Percentiles rank a stretch among this genome's conserved stretches.
Conservation (phyloP, 306 rosid genomes). For the Vigna hirtella region DNA sequence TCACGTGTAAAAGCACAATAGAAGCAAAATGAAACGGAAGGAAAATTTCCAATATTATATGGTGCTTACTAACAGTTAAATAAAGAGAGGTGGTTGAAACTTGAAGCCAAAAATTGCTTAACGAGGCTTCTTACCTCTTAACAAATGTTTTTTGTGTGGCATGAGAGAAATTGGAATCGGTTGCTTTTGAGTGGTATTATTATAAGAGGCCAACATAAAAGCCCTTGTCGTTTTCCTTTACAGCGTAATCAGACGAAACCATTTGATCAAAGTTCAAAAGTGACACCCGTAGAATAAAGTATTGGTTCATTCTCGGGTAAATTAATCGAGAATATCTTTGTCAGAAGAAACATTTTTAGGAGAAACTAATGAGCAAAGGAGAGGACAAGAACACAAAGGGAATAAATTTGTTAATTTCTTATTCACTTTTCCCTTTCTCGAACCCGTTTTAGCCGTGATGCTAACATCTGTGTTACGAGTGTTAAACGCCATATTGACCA, state of each 20-base stretch:
- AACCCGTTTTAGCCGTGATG: constrained; percentile 38
- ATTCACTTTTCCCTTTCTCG: constrained; percentile 39
- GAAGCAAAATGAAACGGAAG: background rate
- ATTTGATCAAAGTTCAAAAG: constrained; percentile 43
- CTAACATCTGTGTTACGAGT: constrained; percentile 35
- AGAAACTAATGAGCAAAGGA: constrained; percentile 17
- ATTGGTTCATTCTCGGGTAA: constrained; percentile 43
- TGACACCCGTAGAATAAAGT: constrained; percentile 15
- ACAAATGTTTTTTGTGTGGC: constrained; percentile 39
- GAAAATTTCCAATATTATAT: background rate
- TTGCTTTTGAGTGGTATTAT: background rate
- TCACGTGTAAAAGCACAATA: background rate
- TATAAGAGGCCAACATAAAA: constrained; percentile 19
- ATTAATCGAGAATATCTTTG: constrained; percentile 44
- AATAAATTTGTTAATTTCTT: constrained; percentile 31
- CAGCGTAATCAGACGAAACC: constrained; percentile 36
- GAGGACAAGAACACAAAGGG: constrained; percentile 42
- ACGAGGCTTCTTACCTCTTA: constrained; percentile 44
- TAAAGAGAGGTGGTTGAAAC: constrained; percentile 32
- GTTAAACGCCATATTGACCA: constrained; percentile 16
- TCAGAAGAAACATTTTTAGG: constrained; percentile 45
- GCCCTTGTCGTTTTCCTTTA: constrained; percentile 41
- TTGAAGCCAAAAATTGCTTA: constrained; percentile 42
- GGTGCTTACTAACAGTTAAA: background rate
- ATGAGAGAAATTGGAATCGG: constrained; percentile 29